A percentile compares a stretch with the other conserved stretches of the same genome.
These are phyloP conservation scores for Atkinsonella hypoxylon DNA, from an alignment of 2,329 filamentous ascomycete species.

Conservation along the genomic window DNA sequence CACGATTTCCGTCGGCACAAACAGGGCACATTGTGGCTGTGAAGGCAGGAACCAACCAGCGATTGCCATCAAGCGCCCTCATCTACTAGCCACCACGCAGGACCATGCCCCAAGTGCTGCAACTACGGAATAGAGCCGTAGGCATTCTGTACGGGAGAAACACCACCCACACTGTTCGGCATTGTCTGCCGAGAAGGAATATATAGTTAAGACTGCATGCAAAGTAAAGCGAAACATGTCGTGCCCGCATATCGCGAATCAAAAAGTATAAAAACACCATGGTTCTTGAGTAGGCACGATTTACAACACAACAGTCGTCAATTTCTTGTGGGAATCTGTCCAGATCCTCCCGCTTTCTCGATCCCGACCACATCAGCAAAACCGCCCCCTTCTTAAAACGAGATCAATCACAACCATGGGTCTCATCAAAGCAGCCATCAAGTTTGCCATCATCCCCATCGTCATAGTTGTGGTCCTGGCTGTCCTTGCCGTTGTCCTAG, in stretches of 20 bases:
- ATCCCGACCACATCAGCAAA: not conserved
- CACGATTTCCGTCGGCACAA: not conserved
- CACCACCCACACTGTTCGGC: not conserved
- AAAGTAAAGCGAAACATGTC: too few species aligned
- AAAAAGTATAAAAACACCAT: too few species aligned
- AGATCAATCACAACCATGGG: not conserved
- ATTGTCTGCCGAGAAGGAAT: not conserved
- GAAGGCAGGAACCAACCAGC: not conserved
- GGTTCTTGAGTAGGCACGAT: too few species aligned
- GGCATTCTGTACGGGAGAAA: not conserved
- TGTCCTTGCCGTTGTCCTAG: not conserved
- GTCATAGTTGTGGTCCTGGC: not conserved
- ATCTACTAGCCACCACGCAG: not conserved
- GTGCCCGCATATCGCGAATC: too few species aligned
- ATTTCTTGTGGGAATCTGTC: too few species aligned
- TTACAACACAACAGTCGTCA: too few species aligned
- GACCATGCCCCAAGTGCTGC: not conserved
- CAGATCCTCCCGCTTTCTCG: too few species aligned
- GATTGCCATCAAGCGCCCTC: not conserved
- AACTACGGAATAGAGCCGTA: too few species aligned
- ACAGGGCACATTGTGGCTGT: not conserved
- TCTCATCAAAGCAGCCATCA: slow-evolving; percentile 1
- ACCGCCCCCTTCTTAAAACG: not conserved
- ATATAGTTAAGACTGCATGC: not conserved
- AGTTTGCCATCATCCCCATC: not conserved